Base-by-base conservation (phyloP, 2,329 filamentous ascomycete genomes). In the Phaeomoniella chlamydospora region DNA sequence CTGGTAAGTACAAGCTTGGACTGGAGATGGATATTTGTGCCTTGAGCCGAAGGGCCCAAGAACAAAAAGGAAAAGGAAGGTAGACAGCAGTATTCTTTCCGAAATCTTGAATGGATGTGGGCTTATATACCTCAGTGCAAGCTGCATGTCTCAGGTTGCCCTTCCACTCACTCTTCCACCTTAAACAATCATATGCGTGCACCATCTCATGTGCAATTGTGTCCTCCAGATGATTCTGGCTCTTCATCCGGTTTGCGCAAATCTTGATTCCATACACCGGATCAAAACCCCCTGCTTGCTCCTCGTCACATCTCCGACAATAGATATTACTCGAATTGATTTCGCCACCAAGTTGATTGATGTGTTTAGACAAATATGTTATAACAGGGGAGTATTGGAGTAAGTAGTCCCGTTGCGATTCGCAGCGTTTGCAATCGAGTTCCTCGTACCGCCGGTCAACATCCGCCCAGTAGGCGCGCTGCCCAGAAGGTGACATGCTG, bases 201-300 rank as follows among this genome's bases (percentile, higher is more conserved):
- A 98, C 81, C 85, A 98, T 92, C 64, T 98, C 90, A 58, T 98
- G 90, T 17, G 87, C 79, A 51, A 98, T 65, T 9, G 87, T 94
- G 56, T 98, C 90, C 62, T 98, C 90, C 47, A 94, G 58, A 54
- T 94, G 85, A 18, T 77, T 77, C 39, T 76, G 66, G 52, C 85
- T 77, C 40, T 79, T 68, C 53, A 96, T 74, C 59, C 90, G 79
- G 59, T 98, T 98, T 35, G 90, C 85, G 59, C 90, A 98, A 15
- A 98, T 68, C 51, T 92, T 55, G 43, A 98, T 94, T 26, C 90
- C 90, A 54, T 86, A 81, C 35, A 80, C 70, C 1, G 86, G 77
- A 54, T 80, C 79, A 55, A 96, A 96, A 1, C 90, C 90, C 16
- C 88, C 90, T 19, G 72, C 72, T 53, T 80, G 76, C 33, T 79